Base-by-base conservation (phyloP, 495 filamentous ascomycete species). In the Sabuloglossum arenarium region DNA sequence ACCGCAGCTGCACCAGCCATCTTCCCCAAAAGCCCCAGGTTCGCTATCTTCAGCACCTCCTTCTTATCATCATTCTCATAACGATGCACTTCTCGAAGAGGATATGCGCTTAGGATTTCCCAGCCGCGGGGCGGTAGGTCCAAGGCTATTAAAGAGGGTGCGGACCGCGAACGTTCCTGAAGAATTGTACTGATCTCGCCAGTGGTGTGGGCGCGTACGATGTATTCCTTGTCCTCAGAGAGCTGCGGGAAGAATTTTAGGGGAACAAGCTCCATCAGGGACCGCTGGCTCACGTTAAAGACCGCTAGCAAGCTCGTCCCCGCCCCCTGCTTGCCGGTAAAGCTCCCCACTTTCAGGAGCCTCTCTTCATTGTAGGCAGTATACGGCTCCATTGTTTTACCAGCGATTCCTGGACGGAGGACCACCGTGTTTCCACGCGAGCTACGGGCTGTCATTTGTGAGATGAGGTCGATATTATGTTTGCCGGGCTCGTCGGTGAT, bases 1-100 rank as follows among this genome's bases (percentile, higher is more conserved):
- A 96, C 71, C 0, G 87, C 91, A 0, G 85, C 88, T 1, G 80
- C 79, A 8, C 88, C 91, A 1, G 88, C 87, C 82, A 97, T 93
- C 65, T 94, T 94, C 16, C 76, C 85, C 24, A 95, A 59, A 3
- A 98, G 69, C 10, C 91, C 91, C 1, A 98, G 66, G n/a, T 82
- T 77, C 0, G 83, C 82, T 12, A 86, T 28, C 51, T 52, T 65
- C 30, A 30, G 30, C 12, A 29, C 31, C 39, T 59, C 56, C 61
- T 62, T 3, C 71, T 68, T 28, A 58, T 63, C 39, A 65, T 65
- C 43, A 39, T 57, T 64, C 31, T 69, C 63, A 6, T 77, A n/a
- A n/a, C n/a, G 64, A 1, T 69, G 67, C 60, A 88, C 80, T 0
- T 68, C 63, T 1, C 67, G 66, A 21, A 85, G 62, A 4, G 86